phyloP scores from a whole-genome alignment of 1,284 basidiomycete species.

The Trichosporon ovoides region DNA sequence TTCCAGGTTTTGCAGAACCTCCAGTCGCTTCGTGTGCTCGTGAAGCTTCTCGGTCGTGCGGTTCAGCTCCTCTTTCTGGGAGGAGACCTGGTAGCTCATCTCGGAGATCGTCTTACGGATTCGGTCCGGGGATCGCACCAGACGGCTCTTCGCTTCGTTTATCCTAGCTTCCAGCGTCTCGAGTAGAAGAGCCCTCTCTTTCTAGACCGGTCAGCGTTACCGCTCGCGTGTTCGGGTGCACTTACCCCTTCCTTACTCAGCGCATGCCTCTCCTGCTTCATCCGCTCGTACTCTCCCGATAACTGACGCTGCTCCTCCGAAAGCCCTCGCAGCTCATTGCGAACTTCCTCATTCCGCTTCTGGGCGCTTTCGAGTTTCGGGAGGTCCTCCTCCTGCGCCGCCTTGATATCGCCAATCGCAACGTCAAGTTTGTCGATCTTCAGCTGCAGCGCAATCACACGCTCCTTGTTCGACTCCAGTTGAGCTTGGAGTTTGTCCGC shows the following conservation, averaged over 20 bases:
- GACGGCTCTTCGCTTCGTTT: constrained; percentile 59
- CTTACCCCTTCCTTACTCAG: constrained; percentile 27
- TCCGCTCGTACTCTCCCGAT: constrained; percentile 54
- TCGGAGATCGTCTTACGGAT: constrained; percentile 69
- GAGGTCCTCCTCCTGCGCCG: constrained; percentile 63
- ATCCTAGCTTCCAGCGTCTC: constrained; percentile 45
- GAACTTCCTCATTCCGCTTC: constrained; percentile 59
- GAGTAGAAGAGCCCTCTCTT: constrained; percentile 18
- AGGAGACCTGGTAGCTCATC: constrained; percentile 62
- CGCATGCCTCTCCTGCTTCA: constrained; percentile 57
- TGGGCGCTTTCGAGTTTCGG: constrained; percentile 61
- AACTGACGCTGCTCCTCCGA: constrained; percentile 57
- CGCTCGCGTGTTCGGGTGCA: background rate
- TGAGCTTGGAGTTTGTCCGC: constrained; percentile 22
- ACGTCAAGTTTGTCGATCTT: constrained; percentile 56
- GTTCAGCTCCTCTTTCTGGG: constrained; percentile 56
- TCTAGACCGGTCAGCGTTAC: background rate
- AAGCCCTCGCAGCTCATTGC: constrained; percentile 59
- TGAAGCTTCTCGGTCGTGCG: constrained; percentile 64
- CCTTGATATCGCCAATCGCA: constrained; percentile 60
- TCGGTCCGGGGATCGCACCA: constrained; percentile 81
- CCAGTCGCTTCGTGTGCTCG: constrained; percentile 68
- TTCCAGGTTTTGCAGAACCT: constrained; percentile 65
- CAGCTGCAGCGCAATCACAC: constrained; percentile 50
- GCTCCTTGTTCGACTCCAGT: constrained; percentile 5